Evolutionary conservation across 2,329 filamentous ascomycete species (phyloP).

Genomic region (Ascochyta rabiei): DNA sequence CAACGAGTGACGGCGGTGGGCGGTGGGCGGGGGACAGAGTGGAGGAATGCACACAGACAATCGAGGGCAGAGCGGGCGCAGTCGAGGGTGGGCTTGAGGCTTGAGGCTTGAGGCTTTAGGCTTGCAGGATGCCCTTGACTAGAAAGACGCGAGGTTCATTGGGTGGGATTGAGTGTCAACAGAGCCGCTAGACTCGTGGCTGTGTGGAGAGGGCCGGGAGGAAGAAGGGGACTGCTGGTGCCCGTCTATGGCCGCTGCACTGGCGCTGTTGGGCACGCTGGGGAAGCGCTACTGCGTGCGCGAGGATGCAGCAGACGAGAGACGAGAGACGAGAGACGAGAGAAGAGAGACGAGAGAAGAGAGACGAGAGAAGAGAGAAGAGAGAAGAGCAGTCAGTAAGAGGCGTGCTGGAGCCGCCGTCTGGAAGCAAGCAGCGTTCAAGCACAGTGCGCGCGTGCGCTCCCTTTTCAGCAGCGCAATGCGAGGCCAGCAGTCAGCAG

Average conservation of each 20-base stretch:
- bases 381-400: neutral
- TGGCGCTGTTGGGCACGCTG: slow-evolving; percentile 5
- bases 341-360: too few relatives aligned
- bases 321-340: too few relatives aligned
- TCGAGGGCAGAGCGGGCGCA: neutral
- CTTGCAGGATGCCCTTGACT: too few relatives aligned
- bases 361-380: too few relatives aligned
- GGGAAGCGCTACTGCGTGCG: slow-evolving; percentile 6
- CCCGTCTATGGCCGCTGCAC: slow-evolving; percentile 1
- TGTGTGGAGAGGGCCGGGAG: neutral
- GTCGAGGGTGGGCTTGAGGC: neutral
- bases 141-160: too few relatives aligned
- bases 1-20: neutral
- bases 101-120: neutral
- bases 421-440: neutral
- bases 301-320: neutral
- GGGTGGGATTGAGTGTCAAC: slow-evolving; percentile 5
- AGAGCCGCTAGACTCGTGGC: neutral
- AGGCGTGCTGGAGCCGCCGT: neutral
- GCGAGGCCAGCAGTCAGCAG: neutral
- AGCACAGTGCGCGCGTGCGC: neutral
- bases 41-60: neutral
- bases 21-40: slow-evolving; percentile 6
- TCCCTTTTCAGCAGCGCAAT: neutral
- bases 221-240: neutral